Percentiles rank a stretch among this genome's conserved stretches.
Conservation (phyloP, 2,329 filamentous ascomycete species). For the Aspergillus oerlinghausenensis region DNA sequence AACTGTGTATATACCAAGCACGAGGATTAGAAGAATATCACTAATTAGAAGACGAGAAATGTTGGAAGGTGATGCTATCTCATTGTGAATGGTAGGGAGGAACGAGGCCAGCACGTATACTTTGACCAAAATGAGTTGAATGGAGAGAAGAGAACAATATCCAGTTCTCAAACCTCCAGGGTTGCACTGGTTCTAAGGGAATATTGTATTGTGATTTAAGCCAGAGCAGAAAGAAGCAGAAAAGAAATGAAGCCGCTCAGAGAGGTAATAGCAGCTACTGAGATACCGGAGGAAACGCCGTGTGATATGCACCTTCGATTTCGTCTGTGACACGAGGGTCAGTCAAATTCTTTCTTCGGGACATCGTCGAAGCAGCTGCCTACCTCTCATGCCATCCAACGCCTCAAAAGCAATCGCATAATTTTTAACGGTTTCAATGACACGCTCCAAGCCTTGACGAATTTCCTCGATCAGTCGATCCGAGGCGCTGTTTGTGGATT, state of each 20-base stretch:
- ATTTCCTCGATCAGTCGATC: slow-evolving; percentile 35
- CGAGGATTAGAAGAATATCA: background rate
- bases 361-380: background rate
- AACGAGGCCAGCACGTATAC: background rate
- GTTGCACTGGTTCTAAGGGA: background rate
- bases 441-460: slow-evolving; percentile 33
- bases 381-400: slow-evolving; percentile 42
- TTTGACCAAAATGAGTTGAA: background rate
- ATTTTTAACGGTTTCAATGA: slow-evolving; percentile 35
- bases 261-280: background rate
- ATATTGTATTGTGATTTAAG: slow-evolving; percentile 1
- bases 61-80: background rate
- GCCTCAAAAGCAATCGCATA: slow-evolving; percentile 42
- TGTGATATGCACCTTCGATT: slow-evolving; percentile 40
- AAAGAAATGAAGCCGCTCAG: background rate
- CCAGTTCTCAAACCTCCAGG: background rate
- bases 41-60: background rate
- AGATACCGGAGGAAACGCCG: slow-evolving; percentile 33
- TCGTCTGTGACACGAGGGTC: slow-evolving; percentile 28
- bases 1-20: background rate
- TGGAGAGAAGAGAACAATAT: background rate
- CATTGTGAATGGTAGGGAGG: background rate
- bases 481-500: slow-evolving; percentile 18
- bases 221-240: slow-evolving; percentile 7
- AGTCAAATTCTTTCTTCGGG: background rate